Evolutionary conservation across 2,329 filamentous ascomycete species (phyloP).

Genomic region (Trichoderma oligosporum): DNA sequence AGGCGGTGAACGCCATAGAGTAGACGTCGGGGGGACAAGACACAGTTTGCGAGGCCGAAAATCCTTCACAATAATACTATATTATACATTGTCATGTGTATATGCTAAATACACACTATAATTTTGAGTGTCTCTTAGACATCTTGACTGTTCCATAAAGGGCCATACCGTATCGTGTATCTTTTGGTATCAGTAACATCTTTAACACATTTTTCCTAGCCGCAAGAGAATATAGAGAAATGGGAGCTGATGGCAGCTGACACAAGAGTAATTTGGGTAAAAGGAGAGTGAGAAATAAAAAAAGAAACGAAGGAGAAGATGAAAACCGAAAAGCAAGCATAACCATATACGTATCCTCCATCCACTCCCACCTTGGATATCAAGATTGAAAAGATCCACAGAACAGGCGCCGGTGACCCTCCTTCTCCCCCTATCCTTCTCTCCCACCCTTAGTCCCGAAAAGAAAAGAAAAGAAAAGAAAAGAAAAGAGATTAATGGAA

Average conservation of each 20-base stretch:
- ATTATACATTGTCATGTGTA: conserved; percentile 16
- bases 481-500: conserved; percentile 1
- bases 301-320: conserved; percentile 3
- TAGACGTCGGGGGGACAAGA: not conserved
- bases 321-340: conserved; percentile 8
- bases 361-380: conserved; percentile 17
- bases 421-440: not conserved
- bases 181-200: conserved; percentile 13
- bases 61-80: conserved; percentile 5
- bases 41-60: not conserved
- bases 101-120: conserved; percentile 7
- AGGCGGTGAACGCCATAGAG: conserved; percentile 1
- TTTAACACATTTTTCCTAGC: conserved; percentile 2
- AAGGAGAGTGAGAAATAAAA: not conserved
- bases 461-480: not conserved
- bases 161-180: conserved; percentile 13
- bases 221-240: not conserved
- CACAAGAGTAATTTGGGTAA: not conserved
- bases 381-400: conserved; percentile 15
- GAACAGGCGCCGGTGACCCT: conserved; percentile 3
- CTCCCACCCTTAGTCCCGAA: conserved; percentile 1
- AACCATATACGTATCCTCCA: conserved; percentile 16
- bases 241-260: conserved; percentile 1
- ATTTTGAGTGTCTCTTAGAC: not conserved
- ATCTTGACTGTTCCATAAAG: not conserved